A percentile compares a stretch with the other conserved stretches of the same genome.
These are phyloP conservation scores for Beauveria medogensis DNA, from an alignment of 2,329 filamentous ascomycete species.

Conservation along the genomic window DNA sequence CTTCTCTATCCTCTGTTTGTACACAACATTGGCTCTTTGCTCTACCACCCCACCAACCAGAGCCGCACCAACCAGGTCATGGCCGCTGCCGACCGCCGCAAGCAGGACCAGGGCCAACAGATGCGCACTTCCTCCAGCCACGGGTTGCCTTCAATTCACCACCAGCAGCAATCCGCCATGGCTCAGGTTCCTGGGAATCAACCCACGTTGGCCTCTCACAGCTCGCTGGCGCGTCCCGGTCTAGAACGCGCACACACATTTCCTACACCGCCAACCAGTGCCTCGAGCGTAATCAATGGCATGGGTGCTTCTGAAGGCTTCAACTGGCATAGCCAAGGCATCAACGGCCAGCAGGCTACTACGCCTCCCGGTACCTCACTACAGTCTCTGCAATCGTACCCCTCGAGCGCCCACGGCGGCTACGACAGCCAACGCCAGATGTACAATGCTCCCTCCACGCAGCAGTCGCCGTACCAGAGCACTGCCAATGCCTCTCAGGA, in stretches of 20 bases:
- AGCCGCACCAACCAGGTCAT: constrained; percentile 76
- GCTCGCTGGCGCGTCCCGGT: constrained; percentile 63
- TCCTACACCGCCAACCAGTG: constrained; percentile 85
- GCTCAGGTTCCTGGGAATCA: constrained; percentile 52
- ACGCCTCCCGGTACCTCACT: constrained; percentile 74
- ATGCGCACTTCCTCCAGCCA: constrained; percentile 50
- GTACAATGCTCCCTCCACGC: constrained; percentile 63
- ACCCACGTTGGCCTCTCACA: constrained; percentile 54
- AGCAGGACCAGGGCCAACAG: constrained; percentile 56
- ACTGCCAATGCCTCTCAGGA: constrained; percentile 52
- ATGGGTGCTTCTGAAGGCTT: constrained; percentile 73
- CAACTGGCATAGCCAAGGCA: constrained; percentile 62
- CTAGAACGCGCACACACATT: constrained; percentile 87
- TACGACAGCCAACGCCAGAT: constrained; percentile 74
- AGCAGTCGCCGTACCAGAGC: constrained; percentile 65
- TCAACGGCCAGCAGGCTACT: constrained; percentile 62
- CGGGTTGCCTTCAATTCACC: constrained; percentile 60
- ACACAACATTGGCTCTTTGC: constrained; percentile 86
- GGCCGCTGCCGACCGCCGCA: constrained; percentile 72
- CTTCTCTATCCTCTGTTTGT: constrained; percentile 92
- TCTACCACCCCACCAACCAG: constrained; percentile 90
- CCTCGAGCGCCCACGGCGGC: constrained; percentile 48
- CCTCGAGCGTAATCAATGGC: constrained; percentile 70
- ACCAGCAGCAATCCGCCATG: constrained; percentile 48
- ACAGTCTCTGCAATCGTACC: constrained; percentile 74